Evolutionary conservation across 805 yeast genomes (phyloP), one percentile per base, ranked within the genome.

Genomic region (Saccharomycopsis sp.): DNA sequence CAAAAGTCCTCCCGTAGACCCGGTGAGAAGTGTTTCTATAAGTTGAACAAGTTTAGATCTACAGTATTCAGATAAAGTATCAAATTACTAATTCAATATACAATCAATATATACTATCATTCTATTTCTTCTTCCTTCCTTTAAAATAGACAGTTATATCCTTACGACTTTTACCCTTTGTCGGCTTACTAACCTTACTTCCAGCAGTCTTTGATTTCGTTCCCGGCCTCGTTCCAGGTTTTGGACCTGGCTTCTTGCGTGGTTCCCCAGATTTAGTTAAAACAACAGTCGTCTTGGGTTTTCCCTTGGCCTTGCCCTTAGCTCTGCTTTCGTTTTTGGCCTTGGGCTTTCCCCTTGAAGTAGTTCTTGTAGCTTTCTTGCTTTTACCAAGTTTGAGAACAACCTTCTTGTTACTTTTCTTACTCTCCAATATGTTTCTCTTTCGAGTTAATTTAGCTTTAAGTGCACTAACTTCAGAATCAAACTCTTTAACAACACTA

Each of bases 401-500:
- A 7, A 31, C 35, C 35, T 31, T 31, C 29, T 14, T 34, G 31
- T 32, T 43, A 31, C 32, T 39, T 34, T 11, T 33, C 20, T 19
- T 8, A 16, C 33, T 34, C 13, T 40, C 29, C 24, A 50, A 26
- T 4, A 32, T 33, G 17, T 48, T 45, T 17, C 38, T 31, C 35
- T 50, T 50, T 26, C 32, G 41, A 5, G 33, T 37, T 23, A 49
- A 32, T 9, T 36, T 26, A 11, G 29, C 14, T 17, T 22, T 24
- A 22, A 49, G n/a, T 23, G 33, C n/a, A 7, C 34, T 21, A 36
- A 40, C 46, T 11, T 40, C 45, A 8, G 40, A 13, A 9, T 76
- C 82, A 43, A 68, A 65, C 59, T 93, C 98, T 54, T 79, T 80
- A 44, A 81, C 74, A 35, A 93, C 70, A 52, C 88, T 77, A 2